phyloP scores from a whole-genome alignment of 805 yeast species.

The Trichomonascus vanleenenianus region DNA sequence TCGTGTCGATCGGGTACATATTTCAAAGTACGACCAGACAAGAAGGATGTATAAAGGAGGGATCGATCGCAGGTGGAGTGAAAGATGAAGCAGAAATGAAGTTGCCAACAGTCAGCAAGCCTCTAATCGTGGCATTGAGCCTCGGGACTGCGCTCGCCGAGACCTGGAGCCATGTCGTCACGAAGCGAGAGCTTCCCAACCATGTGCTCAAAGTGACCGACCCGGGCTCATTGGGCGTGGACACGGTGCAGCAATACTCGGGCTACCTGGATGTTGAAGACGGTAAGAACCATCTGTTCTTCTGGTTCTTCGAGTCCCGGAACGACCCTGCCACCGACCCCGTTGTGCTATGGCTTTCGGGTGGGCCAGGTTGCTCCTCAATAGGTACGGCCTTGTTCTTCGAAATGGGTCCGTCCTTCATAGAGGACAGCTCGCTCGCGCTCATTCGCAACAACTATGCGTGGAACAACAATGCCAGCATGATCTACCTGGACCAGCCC shows the following conservation, averaged over 20 bases:
- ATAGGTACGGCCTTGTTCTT: constrained; percentile 58
- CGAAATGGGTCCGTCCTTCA: constrained; percentile 69
- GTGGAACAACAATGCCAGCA: constrained; percentile 75
- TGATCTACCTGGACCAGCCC: constrained; percentile 76
- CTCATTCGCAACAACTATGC: constrained; percentile 63
- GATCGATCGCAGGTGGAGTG: no score
- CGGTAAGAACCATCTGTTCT: constrained; percentile 62
- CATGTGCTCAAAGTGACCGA: constrained; percentile 55
- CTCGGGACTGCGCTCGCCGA: neutral
- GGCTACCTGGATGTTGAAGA: constrained; percentile 76
- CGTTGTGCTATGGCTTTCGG: constrained; percentile 71
- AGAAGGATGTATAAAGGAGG: no score
- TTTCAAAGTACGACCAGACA: no score
- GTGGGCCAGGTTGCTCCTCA: constrained; percentile 84
- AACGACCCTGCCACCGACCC: constrained; percentile 80
- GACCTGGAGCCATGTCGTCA: neutral
- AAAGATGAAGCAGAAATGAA: no score
- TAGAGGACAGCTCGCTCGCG: constrained; percentile 38
- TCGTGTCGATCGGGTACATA: no score
- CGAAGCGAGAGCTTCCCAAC: constrained; percentile 8
- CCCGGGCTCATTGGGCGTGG: constrained; percentile 65
- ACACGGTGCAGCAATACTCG: constrained; percentile 64
- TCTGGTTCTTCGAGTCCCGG: constrained; percentile 90
- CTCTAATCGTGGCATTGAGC: no score
- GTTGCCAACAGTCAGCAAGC: no score